Evolutionary conservation across 257 asterid genomes (phyloP), one percentile per base, ranked within the genome.

Genomic region (Osmanthus fragrans): DNA sequence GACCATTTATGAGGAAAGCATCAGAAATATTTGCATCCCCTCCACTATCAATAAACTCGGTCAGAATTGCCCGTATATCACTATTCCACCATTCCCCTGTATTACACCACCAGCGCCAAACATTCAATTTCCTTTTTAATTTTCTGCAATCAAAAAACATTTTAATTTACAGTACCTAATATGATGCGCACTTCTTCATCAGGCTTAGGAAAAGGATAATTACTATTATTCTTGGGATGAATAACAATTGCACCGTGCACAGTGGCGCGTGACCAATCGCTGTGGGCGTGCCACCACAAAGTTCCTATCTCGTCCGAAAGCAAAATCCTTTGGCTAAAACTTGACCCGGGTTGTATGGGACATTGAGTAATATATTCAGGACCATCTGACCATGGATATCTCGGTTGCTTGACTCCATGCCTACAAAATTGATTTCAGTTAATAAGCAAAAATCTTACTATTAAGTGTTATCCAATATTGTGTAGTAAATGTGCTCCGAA

Each of bases 211-310:
- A 86, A 88, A 51, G 90, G 92, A 75, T 82, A 82, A 29, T 65
- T 34, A 1, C 73, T 4, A 13, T 67, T 68, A 3, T 16, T 71
- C 32, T 16, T 58, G 4, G 94, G 89, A 0, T 66, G 69, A 8
- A 89, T 70, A 19, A 87, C 29, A 15, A 87, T 72, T 25, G 84
- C 88, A 18, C 93, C 91, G 6, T 87, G 82, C 7, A 87, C 89
- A 9, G 91, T 85, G 70, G 86, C 85, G 5, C 93, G 77, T 1
- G 86, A 84, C 91, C 91, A 89, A 0, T 82, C 86, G 32, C 85
- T 87, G 2, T 89, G 93, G 3, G 91, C 93, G 65, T 89, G 93
- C 93, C 93, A 89, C 90, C 88, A 89, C 2, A 89, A 4, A 1
- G 91, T 87, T 40, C 93, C 93, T 21, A 79, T 74, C 80, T 89